Base-by-base conservation (phyloP, 176 grass and related monocot genomes). In the Musa itinerans region DNA sequence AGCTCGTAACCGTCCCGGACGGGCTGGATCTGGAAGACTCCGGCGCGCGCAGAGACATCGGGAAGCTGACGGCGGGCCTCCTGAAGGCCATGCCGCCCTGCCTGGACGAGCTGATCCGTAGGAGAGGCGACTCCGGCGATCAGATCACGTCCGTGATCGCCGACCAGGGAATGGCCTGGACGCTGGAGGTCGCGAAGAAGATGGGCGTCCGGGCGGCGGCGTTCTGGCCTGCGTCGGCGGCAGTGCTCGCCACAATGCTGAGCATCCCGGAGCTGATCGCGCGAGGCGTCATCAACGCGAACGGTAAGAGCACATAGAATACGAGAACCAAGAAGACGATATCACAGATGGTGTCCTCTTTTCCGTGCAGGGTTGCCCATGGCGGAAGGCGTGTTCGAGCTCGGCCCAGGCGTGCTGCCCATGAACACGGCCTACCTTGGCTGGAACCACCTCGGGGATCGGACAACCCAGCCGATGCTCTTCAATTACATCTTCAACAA, bases 151-250 rank as follows among this genome's bases (percentile, higher is more conserved):
- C 85, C 76, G 73, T 96, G 74, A 82, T 96, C 63, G 82, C 58
- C 56, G 84, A 89, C 85, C 29, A 72, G 25, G 87, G 79, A 84
- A 87, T 92, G 89, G 86, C 78, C 5, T 96, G 86, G 84, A 2
- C 57, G 6, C 88, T 96, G 62, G 25, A 52, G 29, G 83, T 92
- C 21, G 78, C 81, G 20, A 82, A 68, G 61, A 85, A 62, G 76
- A 56, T 83, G 70, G 84, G 84, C 69, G 71, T 96, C 63, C 66
- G 84, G 1, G 54, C 82, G 3, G 78, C 76, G 15, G 76, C 54
- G 9, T 85, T 96, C 78, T 92, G 82, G 80, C 72, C 86, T 14
- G 80, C 78, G 15, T 81, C 88, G 15, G 27, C 54, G 1, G 82
- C 80, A 63, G 69, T 81, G 81, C 17, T 83, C 10, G 77, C 82